Base-by-base conservation (phyloP, 2,329 filamentous ascomycete species). In the Lasiodiplodia theobromae region DNA sequence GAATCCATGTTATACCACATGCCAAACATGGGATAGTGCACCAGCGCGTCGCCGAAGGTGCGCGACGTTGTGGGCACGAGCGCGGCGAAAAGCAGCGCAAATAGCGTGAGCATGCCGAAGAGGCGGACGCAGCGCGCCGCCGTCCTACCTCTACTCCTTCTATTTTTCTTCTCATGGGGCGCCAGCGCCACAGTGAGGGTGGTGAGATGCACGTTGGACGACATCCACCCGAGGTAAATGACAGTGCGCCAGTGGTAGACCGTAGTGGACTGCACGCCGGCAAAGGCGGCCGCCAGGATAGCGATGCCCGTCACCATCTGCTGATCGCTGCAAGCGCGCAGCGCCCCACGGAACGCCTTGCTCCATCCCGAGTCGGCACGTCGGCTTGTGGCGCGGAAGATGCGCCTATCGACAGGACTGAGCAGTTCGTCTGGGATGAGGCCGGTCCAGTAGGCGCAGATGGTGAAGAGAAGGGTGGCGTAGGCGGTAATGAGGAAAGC, bases 221-320 rank as follows among this genome's bases (percentile, higher is more conserved):
- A 68, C 69, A 73, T 70, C 72, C 70, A 72, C 0, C 70, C 71
- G 28, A 74, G 65, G 21, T 71, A 72, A 1, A 73, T 66, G n/a
- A 73, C 60, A 11, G 65, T 70, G 23, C 71, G 68, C 44, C 70
- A 74, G 54, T 74, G 72, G n/a, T 69, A 68, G 10, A 64, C 28
- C 0, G 65, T 56, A 5, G 71, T 28, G 31, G 62, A 54, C 4
- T 52, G 14, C 8, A 31, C 34, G 16, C 54, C 23, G 21, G 66
- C 67, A 40, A 70, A 74, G 10, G 70, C 72, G 1, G 71, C 68
- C 6, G 69, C 69, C 1, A 73, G 64, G 16, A 73, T 67, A 1
- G 71, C 70, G n/a, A 74, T 70, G 2, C 72, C 72, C 0, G 72
- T 72, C 0, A 74, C 70, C 21, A 74, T 71, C 31, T 74, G 72